Evolutionary conservation across 2,329 filamentous ascomycete genomes (phyloP).

Genomic region (Trematosphaeria pertusa): DNA sequence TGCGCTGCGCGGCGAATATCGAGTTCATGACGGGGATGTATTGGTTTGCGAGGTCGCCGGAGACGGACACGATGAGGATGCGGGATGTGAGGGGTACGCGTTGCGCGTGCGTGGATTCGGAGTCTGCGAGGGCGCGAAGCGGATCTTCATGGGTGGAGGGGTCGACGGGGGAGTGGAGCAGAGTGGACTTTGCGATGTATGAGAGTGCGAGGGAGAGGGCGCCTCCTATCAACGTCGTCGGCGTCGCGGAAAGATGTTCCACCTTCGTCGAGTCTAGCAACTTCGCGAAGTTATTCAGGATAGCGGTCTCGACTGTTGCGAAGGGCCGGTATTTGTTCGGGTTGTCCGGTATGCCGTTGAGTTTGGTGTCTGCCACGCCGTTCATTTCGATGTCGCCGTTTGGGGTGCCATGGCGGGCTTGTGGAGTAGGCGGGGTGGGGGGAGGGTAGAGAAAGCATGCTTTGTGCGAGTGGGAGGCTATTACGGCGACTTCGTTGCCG

Average conservation of each 20-base stretch:
- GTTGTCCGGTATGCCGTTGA: constrained; percentile 46
- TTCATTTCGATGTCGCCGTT: constrained; percentile 38
- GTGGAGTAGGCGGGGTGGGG: constrained; percentile 35
- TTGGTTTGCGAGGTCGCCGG: constrained; percentile 82
- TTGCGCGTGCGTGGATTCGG: constrained; percentile 41
- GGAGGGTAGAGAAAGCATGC: constrained; percentile 89
- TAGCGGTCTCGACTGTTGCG: constrained; percentile 80
- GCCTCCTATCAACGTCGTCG: constrained; percentile 87
- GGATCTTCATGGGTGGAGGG: constrained; percentile 56
- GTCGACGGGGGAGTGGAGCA: constrained; percentile 52
- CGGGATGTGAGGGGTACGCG: constrained; percentile 71
- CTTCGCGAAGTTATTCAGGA: constrained; percentile 75
- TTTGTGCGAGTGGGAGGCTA: constrained; percentile 86
- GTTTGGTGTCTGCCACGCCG: constrained; percentile 25
- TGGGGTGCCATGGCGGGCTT: constrained; percentile 19
- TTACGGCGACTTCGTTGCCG: constrained; percentile 87
- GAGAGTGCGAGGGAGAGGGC: constrained; percentile 88
- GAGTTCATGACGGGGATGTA: constrained; percentile 99
- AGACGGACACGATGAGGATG: constrained; percentile 89
- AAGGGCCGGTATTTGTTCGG: constrained; percentile 96
- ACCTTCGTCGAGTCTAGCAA: constrained; percentile 73
- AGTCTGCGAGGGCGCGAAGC: constrained; percentile 55
- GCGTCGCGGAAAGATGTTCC: constrained; percentile 68
- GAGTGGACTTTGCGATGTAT: constrained; percentile 84
- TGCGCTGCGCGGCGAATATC: constrained; percentile 91